Base-by-base conservation (phyloP, 768 basidiomycete species). In the Leccinellum albellum region DNA sequence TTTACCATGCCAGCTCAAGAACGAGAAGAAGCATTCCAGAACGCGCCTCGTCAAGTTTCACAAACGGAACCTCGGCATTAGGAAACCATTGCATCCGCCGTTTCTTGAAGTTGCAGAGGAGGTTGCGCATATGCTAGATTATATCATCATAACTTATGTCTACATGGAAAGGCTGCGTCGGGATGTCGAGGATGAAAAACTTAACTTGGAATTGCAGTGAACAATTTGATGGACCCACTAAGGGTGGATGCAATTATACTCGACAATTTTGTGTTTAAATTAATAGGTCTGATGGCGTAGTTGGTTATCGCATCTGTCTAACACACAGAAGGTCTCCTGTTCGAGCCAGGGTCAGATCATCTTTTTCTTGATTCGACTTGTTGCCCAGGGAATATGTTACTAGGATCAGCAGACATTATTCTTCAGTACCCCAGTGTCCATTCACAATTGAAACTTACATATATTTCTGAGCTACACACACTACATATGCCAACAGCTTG, bases 281-380 rank as follows among this genome's bases (percentile, higher is more conserved):
- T 29, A 29, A 29, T 29, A 7, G 49, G 70, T 72, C 62, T 68
- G 82, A 81, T 86, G 85, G 84, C 82, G 85, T 86, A 86, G 83
- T 84, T 86, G 84, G 84, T 86, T 86, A 87, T 87, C 84, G 82
- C 84, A 83, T 85, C 83, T 84, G 85, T 86, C 84, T 86, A 84
- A 87, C 84, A 86, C 84, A 84, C 84, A 84, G 84, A 83, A 83
- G 84, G 82, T 81, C 83, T 77, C 74, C 82, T 79, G 84, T 84
- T 85, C 82, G 82, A 85, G 68, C 82, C 83, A 78, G 82, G 80
- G 73, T 82, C 81, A 68, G 63, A 72, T 71, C 70, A 71, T 52
- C 26, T 32, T 63, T 50, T 62, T 26, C n/a, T n/a, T n/a, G n/a
- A n/a, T n/a, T n/a, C n/a, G n/a, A n/a, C n/a, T n/a, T n/a, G n/a